Conservation (phyloP, 1,139 yeast species). For the Saccharomyces uvarum region DNA sequence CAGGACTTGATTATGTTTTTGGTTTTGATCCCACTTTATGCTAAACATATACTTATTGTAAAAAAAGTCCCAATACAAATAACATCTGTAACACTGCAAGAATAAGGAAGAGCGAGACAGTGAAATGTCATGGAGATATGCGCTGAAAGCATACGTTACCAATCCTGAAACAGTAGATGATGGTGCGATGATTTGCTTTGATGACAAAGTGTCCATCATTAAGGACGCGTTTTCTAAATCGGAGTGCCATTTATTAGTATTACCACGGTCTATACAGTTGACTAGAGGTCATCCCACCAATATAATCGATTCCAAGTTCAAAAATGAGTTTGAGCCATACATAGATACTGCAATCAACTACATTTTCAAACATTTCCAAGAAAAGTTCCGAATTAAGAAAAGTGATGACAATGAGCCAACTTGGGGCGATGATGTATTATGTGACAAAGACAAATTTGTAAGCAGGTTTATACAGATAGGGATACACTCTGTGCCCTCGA, state of each 20-base stretch:
- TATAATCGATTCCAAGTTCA: slow-evolving; percentile 39
- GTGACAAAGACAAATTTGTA: slow-evolving; percentile 24
- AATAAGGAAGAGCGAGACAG: neutral
- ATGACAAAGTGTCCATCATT: slow-evolving; percentile 49
- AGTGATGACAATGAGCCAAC: neutral
- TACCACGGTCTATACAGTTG: slow-evolving; percentile 43
- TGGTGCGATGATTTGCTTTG: slow-evolving; percentile 35
- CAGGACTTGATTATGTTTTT: slow-evolving; percentile 2
- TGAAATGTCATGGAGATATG: slow-evolving; percentile 28
- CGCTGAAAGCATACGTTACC: slow-evolving; percentile 32
- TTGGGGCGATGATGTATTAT: slow-evolving; percentile 6
- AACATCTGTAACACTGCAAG: neutral
- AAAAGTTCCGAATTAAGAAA: slow-evolving; percentile 10
- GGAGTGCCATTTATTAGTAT: slow-evolving; percentile 48
- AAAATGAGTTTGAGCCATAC: slow-evolving; percentile 33
- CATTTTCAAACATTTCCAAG: slow-evolving; percentile 36
- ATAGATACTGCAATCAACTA: slow-evolving; percentile 40
- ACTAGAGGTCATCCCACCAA: slow-evolving; percentile 47
- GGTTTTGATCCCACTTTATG: neutral
- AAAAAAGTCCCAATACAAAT: neutral
- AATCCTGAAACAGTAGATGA: slow-evolving; percentile 32
- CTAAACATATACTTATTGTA: neutral
- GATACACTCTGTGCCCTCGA: slow-evolving; percentile 63
- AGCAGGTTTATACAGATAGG: slow-evolving; percentile 48
- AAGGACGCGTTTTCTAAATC: slow-evolving; percentile 62